Percentiles rank a stretch among this genome's conserved stretches.
phyloP scores from a whole-genome alignment of 140 eudicot genomes.

The Anethum foeniculum region DNA sequence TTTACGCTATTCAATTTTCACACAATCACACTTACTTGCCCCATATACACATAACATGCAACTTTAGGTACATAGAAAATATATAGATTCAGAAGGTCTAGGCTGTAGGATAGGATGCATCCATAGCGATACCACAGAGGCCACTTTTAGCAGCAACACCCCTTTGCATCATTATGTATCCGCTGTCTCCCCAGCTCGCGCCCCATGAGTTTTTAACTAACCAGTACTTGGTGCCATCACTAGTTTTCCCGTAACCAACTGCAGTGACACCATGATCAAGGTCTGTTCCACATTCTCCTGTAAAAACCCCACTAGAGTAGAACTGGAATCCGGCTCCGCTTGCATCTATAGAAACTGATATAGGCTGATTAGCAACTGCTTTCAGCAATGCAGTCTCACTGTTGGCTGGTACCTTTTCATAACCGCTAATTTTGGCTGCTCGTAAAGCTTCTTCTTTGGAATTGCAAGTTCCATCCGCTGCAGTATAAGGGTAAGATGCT shows the following conservation, averaged over 20 bases:
- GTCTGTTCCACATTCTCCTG: constrained; percentile 14
- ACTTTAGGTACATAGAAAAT: background rate
- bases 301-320: constrained; percentile 9
- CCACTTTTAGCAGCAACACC: background rate
- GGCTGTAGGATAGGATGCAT: constrained; percentile 1
- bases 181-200: background rate
- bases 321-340: background rate
- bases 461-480: constrained; percentile 24
- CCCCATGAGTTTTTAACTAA: background rate
- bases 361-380: constrained; percentile 15
- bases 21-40: background rate
- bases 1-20: background rate
- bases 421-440: constrained; percentile 22
- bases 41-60: background rate
- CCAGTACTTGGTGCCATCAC: constrained; percentile 13
- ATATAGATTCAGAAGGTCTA: background rate
- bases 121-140: background rate
- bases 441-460: background rate
- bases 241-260: constrained; percentile 11
- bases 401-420: constrained; percentile 8
- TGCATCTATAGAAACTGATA: constrained; percentile 15
- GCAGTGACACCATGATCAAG: constrained; percentile 15
- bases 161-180: background rate
- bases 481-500: constrained; percentile 27
- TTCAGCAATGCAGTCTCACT: constrained; percentile 10